phyloP scores from a whole-genome alignment of 306 rosid species.

The Inga leiocalycina region DNA sequence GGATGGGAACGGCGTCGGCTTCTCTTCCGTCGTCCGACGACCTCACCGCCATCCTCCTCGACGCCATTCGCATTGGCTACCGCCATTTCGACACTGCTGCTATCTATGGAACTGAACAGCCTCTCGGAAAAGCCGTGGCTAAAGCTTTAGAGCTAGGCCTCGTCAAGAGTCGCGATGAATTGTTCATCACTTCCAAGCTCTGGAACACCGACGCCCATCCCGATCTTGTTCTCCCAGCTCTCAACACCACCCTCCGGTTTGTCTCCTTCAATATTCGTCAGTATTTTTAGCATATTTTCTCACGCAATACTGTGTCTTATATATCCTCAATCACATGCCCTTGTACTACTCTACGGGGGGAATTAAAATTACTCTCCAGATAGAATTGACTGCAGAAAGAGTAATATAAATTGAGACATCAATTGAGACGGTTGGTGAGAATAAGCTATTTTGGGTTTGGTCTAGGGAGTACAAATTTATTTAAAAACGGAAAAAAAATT shows the following conservation, averaged over 20 bases:
- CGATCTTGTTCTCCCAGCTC: conserved; percentile 55
- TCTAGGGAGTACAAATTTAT: not conserved
- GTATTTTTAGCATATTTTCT: not conserved
- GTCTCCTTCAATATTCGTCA: not conserved
- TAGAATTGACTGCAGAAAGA: not conserved
- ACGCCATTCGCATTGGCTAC: conserved; percentile 27
- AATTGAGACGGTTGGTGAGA: not conserved
- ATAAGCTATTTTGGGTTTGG: not conserved
- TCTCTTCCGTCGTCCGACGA: conserved; percentile 23
- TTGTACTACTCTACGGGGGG: not conserved
- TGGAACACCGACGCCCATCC: conserved; percentile 50
- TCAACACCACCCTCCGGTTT: conserved; percentile 48
- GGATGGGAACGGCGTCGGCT: conserved; percentile 24
- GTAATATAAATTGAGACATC: not conserved
- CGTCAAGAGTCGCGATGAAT: conserved; percentile 42
- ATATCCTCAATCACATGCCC: too few relatives aligned
- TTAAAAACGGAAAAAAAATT: not conserved
- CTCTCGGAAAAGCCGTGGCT: conserved; percentile 46
- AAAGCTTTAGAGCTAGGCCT: conserved; percentile 46
- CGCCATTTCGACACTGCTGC: conserved; percentile 49
- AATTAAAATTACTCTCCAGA: not conserved
- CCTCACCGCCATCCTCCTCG: conserved; percentile 9
- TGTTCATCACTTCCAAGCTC: conserved; percentile 62
- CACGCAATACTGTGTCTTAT: not conserved
- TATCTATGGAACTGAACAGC: conserved; percentile 38